Evolutionary conservation across 257 asterid genomes (phyloP).

Genomic region (Jaltomata sinuosa): DNA sequence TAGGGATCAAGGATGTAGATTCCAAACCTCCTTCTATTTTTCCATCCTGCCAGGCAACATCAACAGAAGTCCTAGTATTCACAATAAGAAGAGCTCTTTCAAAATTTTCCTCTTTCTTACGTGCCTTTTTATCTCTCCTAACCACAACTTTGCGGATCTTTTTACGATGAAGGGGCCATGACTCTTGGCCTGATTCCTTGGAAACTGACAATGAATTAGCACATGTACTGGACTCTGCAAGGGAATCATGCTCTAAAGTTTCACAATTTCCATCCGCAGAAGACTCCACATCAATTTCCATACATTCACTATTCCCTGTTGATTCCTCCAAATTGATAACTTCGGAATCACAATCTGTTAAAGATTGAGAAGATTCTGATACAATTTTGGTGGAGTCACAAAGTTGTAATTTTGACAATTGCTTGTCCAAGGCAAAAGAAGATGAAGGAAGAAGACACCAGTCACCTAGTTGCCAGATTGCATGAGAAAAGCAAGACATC

Average conservation of each 20-base stretch:
- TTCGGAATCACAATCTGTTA: slow-evolving; percentile 61
- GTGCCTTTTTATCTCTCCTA: slow-evolving; percentile 73
- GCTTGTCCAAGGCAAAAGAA: slow-evolving; percentile 29
- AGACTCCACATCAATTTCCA: slow-evolving; percentile 31
- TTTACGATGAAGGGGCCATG: slow-evolving; percentile 75
- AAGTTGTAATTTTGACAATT: slow-evolving; percentile 33
- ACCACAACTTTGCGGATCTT: slow-evolving; percentile 74
- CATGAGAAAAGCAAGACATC: slow-evolving; percentile 82
- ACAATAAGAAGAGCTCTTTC: slow-evolving; percentile 73
- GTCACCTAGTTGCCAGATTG: slow-evolving; percentile 95
- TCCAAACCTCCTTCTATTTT: slow-evolving; percentile 43
- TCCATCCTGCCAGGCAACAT: slow-evolving; percentile 97
- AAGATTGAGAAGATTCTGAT: slow-evolving; percentile 57
- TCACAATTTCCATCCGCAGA: slow-evolving; percentile 23
- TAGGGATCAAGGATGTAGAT: slow-evolving; percentile 73
- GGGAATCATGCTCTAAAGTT: slow-evolving; percentile 21
- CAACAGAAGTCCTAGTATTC: slow-evolving; percentile 65
- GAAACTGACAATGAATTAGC: slow-evolving; percentile 37
- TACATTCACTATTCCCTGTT: slow-evolving; percentile 22
- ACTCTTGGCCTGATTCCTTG: slow-evolving; percentile 49
- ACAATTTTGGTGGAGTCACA: slow-evolving; percentile 40
- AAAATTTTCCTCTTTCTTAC: slow-evolving; percentile 75
- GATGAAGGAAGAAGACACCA: slow-evolving; percentile 84
- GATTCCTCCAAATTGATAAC: slow-evolving; percentile 34
- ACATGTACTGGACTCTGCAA: slow-evolving; percentile 31